Evolutionary conservation across 192 early-diverging fungal genomes (phyloP), one percentile per base, ranked within the genome.

Genomic region (Coemansia reversa): DNA sequence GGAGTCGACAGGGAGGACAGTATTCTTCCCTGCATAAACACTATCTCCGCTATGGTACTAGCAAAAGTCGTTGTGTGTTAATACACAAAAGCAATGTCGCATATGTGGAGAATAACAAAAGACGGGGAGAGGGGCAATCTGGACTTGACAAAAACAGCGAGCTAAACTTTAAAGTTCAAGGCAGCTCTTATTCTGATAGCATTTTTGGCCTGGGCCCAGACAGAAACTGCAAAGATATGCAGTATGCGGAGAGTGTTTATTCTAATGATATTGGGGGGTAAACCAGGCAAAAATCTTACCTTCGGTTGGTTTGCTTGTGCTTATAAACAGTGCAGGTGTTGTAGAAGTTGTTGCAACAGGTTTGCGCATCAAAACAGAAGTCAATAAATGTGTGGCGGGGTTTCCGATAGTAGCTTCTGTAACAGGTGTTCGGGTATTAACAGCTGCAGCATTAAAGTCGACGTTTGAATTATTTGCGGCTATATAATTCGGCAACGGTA

Each of bases 321-420:
- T 70, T 12, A 79, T 71, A 64, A 79, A 79, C 27, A 79, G 58
- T 22, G 76, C 76, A 2, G 76, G 76, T 2, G 76, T 73, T 20
- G 76, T 79, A 16, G 64, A 55, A 20, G 60, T 73, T 2, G 76
- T 73, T 12, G 70, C 64, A 25, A 79, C 64, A 3, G 63, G 59
- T 18, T 24, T 23, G 23, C 57, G 53, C 24, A 53, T 2, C 27
- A 28, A 32, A 12, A 48, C 29, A 24, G 58, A 58, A 8, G 25
- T 12, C 48, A 42, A 54, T 16, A 56, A 8, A 11, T 30, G 18
- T 30, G 63, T 39, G 5, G 23, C 1, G 29, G 19, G 22, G 29
- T 51, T 5, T 22, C 39, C 52, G n/a, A 22, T 39, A 19, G 20
- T 16, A 16, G 14, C 14, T n/a, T 16, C 20, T 19, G 50, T 2